phyloP scores from a whole-genome alignment of 1,139 yeast genomes.

The Pichia cactophila region DNA sequence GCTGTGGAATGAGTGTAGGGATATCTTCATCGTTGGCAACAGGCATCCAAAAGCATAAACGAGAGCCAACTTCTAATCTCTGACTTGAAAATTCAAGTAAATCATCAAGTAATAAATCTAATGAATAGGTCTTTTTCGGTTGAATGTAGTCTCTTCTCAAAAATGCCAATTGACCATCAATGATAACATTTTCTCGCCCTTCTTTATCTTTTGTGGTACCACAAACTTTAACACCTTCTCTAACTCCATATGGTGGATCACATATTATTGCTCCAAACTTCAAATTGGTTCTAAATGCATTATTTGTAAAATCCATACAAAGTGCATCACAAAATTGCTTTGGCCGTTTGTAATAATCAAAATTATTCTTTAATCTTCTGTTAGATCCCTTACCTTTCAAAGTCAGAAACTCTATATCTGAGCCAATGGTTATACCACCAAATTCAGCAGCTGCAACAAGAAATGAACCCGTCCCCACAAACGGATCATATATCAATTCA shows the following conservation, averaged over 20 bases:
- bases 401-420: slow-evolving; percentile 87
- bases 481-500: slow-evolving; percentile 81
- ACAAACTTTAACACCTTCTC: slow-evolving; percentile 90
- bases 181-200: slow-evolving; percentile 63
- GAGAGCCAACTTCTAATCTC: slow-evolving; percentile 64
- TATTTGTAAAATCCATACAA: slow-evolving; percentile 93
- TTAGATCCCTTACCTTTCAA: slow-evolving; percentile 60
- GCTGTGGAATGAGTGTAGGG: slow-evolving; percentile 70
- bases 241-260: slow-evolving; percentile 96
- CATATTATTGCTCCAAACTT: slow-evolving; percentile 76
- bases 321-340: slow-evolving; percentile 61
- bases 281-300: slow-evolving; percentile 60
- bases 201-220: slow-evolving; percentile 56
- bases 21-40: slow-evolving; percentile 81
- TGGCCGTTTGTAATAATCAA: slow-evolving; percentile 62
- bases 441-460: slow-evolving; percentile 81
- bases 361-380: slow-evolving; percentile 33
- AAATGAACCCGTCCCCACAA: slow-evolving; percentile 95
- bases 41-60: slow-evolving; percentile 97
- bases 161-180: slow-evolving; percentile 74
- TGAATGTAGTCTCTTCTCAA: slow-evolving; percentile 79
- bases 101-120: slow-evolving; percentile 71
- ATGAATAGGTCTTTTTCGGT: slow-evolving; percentile 84
- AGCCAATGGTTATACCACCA: slow-evolving; percentile 77
- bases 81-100: slow-evolving; percentile 63